phyloP scores from a whole-genome alignment of 306 rosid genomes.

The Inga leiocalycina region DNA sequence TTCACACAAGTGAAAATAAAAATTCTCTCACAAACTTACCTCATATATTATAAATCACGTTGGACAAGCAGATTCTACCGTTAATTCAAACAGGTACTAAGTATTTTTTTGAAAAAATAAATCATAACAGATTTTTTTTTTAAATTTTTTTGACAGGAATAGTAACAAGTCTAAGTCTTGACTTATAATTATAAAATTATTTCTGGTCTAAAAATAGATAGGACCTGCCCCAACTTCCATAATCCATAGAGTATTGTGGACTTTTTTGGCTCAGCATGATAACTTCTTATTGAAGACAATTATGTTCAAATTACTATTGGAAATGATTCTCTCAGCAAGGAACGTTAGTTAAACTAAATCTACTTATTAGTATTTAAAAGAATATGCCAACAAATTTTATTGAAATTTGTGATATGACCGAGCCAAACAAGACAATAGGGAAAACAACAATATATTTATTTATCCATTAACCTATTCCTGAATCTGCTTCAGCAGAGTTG shows the following conservation, averaged over 20 bases:
- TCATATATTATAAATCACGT: no score
- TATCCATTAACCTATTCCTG: neutral
- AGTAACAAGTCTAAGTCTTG: neutral
- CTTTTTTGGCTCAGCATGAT: no score
- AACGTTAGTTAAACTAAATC: neutral
- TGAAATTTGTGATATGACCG: neutral
- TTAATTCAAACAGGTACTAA: no score
- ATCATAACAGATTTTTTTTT: no score
- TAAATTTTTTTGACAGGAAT: neutral
- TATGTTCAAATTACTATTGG: no score
- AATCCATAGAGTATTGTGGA: neutral
- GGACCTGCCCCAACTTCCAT: neutral
- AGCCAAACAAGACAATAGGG: neutral
- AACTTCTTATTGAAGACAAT: no score
- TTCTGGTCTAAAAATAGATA: neutral
- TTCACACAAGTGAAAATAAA: no score
- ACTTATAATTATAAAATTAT: neutral
- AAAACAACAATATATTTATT: neutral
- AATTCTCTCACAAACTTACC: no score
- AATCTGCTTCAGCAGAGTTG: neutral
- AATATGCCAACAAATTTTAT: neutral
- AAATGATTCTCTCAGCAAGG: no score
- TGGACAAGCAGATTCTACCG: no score
- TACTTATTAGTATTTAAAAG: neutral
- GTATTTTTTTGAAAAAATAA: neutral